Percentiles rank a stretch among this genome's conserved stretches.
phyloP scores from a whole-genome alignment of 441 rosid genomes.

The Hura crepitans region DNA sequence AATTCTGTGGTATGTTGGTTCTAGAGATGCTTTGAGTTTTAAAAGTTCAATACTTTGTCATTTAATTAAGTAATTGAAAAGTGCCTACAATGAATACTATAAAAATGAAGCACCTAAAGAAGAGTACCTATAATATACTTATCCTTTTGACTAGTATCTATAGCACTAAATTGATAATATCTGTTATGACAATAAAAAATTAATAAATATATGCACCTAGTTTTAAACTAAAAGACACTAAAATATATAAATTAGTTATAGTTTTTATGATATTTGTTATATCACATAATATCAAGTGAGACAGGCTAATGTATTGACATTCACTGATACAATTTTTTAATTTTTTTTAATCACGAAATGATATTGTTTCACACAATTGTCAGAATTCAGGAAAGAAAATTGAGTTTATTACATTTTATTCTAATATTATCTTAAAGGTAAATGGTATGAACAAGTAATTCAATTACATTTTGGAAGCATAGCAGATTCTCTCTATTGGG shows the following conservation, averaged over 20 bases:
- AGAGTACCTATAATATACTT: neutral
- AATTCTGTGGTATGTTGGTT: neutral
- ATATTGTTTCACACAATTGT: neutral
- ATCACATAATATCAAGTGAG: neutral
- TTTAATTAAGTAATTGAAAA: constrained; percentile 54
- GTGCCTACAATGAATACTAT: too few species aligned
- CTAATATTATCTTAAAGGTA: too few species aligned
- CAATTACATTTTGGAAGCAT: too few species aligned
- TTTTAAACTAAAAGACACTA: constrained; percentile 3
- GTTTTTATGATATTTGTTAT: too few species aligned
- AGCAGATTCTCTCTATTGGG: too few species aligned
- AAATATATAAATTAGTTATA: neutral
- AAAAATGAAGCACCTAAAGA: neutral
- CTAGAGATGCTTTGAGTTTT: neutral
- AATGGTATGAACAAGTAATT: too few species aligned
- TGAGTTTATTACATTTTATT: too few species aligned
- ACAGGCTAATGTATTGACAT: neutral
- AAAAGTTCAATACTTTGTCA: constrained; percentile 16
- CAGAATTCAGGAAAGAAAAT: too few species aligned
- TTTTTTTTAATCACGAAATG: neutral
- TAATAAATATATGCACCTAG: too few species aligned
- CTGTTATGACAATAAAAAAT: too few species aligned
- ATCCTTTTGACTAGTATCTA: neutral
- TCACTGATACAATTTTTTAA: neutral
- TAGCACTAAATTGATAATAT: too few species aligned